Base-by-base conservation (phyloP, 148 eudicot species). In the Rheum nobile region DNA sequence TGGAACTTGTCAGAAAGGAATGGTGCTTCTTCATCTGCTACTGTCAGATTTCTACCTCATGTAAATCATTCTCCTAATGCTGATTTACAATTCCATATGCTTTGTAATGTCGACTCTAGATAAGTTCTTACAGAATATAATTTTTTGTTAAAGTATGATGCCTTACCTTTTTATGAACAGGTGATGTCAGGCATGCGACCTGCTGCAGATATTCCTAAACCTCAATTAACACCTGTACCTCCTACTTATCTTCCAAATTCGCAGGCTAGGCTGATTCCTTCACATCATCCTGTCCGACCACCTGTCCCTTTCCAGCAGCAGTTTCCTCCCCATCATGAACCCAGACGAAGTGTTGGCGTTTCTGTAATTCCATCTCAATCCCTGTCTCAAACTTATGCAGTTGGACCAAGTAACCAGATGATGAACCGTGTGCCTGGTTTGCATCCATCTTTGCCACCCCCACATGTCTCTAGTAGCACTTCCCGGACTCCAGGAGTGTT, bases 371-470 rank as follows among this genome's bases (percentile, higher is more conserved):
- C 71, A 38, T 74, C 72, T 28, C 88, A 79, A 75, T 82, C 85
- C 54, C 22, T 71, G 54, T 76, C 67, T 81, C 50, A 72, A 16
- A 29, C 39, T 32, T 65, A 31, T 65, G n/a, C 41, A 3, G 39
- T 32, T 32, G 38, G 70, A 65, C 70, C 70, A 31, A 79, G 47
- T 77, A 74, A 74, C 77, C 72, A 32, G 65, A 32, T 75, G 61
- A 72, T 75, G 44, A 82, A 85, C 77, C 75, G 80, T 43, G 59
- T 74, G 52, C 78, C 81, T 41, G 80, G 75, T 69, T 47, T 78
- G 79, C 88, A 82, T 78, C 59, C 88, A 32, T 76, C 86, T 75
- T 34, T 85, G 69, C 86, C 90, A 31, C 67, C 81, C 52, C 84
- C 72, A 12, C 84, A 83, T 81, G 42, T 77, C 52, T 77, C 88